phyloP scores from a whole-genome alignment of 2,329 filamentous ascomycete species.

The Aspergillus unguis region DNA sequence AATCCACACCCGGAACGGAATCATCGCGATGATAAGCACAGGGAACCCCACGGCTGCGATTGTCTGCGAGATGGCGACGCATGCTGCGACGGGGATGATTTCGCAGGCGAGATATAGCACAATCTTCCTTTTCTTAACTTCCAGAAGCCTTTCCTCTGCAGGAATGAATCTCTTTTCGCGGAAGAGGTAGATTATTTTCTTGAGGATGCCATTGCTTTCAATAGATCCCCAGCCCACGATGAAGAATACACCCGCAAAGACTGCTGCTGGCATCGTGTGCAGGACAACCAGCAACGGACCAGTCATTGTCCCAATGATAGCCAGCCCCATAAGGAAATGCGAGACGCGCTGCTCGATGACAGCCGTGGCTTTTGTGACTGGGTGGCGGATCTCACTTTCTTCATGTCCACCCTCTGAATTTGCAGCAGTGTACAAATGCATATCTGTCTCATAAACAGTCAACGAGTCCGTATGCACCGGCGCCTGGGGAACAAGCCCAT shows the following conservation, averaged over 20 bases:
- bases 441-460: constrained; percentile 69
- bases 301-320: constrained; percentile 73
- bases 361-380: constrained; percentile 36
- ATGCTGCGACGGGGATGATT: constrained; percentile 50
- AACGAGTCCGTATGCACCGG: constrained; percentile 58
- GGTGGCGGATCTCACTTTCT: constrained; percentile 56
- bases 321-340: constrained; percentile 70
- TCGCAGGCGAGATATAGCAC: constrained; percentile 52
- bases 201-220: constrained; percentile 68
- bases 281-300: constrained; percentile 68
- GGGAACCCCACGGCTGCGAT: constrained; percentile 57
- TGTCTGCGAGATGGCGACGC: constrained; percentile 58
- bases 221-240: constrained; percentile 76
- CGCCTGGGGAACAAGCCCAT: constrained; percentile 71
- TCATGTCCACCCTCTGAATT: constrained; percentile 57
- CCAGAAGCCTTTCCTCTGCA: constrained; percentile 46
- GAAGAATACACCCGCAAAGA: constrained; percentile 74
- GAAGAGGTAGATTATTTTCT: constrained; percentile 64
- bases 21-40: constrained; percentile 55
- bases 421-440: constrained; percentile 28
- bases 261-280: constrained; percentile 71
- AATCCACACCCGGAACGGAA: constrained; percentile 51
- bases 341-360: constrained; percentile 68
- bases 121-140: constrained; percentile 46
- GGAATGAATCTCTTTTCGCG: constrained; percentile 60